phyloP scores from a whole-genome alignment of 2,329 filamentous ascomycete genomes.

The Biscogniauxia mediterranea region DNA sequence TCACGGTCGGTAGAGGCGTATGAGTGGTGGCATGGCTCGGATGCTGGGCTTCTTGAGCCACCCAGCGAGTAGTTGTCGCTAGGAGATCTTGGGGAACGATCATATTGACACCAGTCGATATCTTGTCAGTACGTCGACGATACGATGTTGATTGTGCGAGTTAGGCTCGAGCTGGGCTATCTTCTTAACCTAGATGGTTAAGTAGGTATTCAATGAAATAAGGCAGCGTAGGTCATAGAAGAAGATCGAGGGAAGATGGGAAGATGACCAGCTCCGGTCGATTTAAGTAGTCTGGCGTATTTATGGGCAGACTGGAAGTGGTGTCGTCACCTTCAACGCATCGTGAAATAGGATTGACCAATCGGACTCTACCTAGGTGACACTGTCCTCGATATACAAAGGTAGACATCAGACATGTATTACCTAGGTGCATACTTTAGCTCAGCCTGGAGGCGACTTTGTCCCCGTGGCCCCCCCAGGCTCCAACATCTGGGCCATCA shows the following conservation, averaged over 20 bases:
- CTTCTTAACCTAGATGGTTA: no score
- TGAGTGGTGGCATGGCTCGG: conserved; percentile 8
- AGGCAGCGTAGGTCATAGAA: no score
- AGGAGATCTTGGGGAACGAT: conserved; percentile 25
- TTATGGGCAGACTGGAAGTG: conserved; percentile 11
- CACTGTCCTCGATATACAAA: not conserved
- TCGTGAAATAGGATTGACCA: conserved; percentile 15
- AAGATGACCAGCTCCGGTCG: no score
- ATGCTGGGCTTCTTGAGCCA: conserved; percentile 5
- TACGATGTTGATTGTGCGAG: not conserved
- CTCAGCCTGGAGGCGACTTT: no score
- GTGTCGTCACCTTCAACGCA: conserved; percentile 29
- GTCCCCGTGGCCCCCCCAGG: no score
- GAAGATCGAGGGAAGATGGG: no score
- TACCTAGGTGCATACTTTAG: no score
- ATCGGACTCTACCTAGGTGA: conserved; percentile 11
- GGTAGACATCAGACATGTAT: no score
- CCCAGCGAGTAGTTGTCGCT: conserved; percentile 15
- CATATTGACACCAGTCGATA: conserved; percentile 19
- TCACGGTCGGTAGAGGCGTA: conserved; percentile 26
- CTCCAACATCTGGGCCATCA: no score
- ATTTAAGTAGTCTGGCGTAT: not conserved
- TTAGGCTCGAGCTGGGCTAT: no score
- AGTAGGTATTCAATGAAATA: no score
- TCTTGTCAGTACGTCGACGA: not conserved